Base-by-base conservation (phyloP, 192 early-diverging fungal species). In the Physocladia obscura region DNA sequence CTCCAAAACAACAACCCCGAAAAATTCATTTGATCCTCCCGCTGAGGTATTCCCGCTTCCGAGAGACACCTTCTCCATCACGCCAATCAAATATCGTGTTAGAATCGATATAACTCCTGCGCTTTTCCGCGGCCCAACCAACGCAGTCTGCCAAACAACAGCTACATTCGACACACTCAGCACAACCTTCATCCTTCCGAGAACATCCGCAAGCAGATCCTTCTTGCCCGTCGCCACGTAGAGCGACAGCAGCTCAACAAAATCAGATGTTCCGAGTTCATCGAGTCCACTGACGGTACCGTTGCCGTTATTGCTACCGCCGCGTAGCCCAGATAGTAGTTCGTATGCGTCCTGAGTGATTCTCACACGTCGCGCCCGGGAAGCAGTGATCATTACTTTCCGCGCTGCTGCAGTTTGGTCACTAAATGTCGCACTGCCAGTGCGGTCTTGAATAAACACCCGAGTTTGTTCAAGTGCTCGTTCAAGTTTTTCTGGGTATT, bases 291-390 rank as follows among this genome's bases (percentile, higher is more conserved):
- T n/a, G n/a, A n/a, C n/a, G n/a, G n/a, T n/a, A n/a, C n/a, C n/a
- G n/a, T n/a, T n/a, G n/a, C n/a, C n/a, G n/a, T n/a, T n/a, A n/a
- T n/a, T n/a, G 11, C 8, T 5, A 27, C 17, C 5, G 15, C 27
- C 11, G 8, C 36, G 47, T 21, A 71, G 30, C 8, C 61, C 69
- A 24, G 22, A 21, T 29, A 71, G 31, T 13, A 61, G 3, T n/a
- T 27, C 39, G 30, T 61, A 62, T 31, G 69, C 69, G 11, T 71
- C 57, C 31, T 71, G 57, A 5, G 69, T 58, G 31, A 60, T 50
- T 4, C 24, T 8, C 4, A 61, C 49, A 29, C 57, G 58, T 6
- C 35, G 49, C 21, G 26, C 44, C 15, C 69, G 69, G 36, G 29
- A 52, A 4, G 69, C 56, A 36, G 69, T 29, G 8, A 48, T 34